phyloP scores from a whole-genome alignment of 2,329 filamentous ascomycete genomes.

The Arthrobotrys entomopaga region DNA sequence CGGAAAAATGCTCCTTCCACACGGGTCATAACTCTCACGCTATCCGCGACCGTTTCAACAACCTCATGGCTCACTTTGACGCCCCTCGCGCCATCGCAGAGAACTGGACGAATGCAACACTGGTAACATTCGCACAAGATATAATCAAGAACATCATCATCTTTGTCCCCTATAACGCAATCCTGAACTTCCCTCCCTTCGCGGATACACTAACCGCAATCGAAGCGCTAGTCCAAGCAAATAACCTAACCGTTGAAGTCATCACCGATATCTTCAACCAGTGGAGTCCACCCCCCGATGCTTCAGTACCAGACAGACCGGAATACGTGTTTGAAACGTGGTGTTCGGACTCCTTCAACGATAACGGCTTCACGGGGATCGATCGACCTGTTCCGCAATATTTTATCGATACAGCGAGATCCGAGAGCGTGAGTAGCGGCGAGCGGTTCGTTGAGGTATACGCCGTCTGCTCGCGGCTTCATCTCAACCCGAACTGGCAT shows the following conservation, averaged over 20 bases:
- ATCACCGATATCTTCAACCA: constrained; percentile 9
- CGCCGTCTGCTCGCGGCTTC: constrained; percentile 29
- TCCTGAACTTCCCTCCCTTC: constrained; percentile 22
- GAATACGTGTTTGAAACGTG: constrained; percentile 37
- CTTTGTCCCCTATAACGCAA: constrained; percentile 26
- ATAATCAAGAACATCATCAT: constrained; percentile 30
- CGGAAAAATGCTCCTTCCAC: constrained; percentile 62
- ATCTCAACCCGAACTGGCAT: constrained; percentile 37
- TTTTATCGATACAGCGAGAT: constrained; percentile 21
- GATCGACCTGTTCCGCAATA: constrained; percentile 19
- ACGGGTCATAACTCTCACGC: constrained; percentile 60
- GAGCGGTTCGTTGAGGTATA: constrained; percentile 35
- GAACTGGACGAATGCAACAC: constrained; percentile 56
- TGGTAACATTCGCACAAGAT: constrained; percentile 36
- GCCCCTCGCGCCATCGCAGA: constrained; percentile 44
- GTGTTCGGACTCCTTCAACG: constrained; percentile 29
- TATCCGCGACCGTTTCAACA: constrained; percentile 60
- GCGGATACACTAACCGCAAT: constrained; percentile 26
- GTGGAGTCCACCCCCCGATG: constrained; percentile 13
- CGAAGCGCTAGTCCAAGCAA: constrained; percentile 19
- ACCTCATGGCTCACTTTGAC: constrained; percentile 55
- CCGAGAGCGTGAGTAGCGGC: constrained; percentile 19
- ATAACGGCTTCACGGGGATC: constrained; percentile 13
- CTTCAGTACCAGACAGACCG: constrained; percentile 4
- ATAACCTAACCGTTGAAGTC: constrained; percentile 19